Conservation (phyloP, 176 grass and related monocot species). For the Rhynchospora tenuis region DNA sequence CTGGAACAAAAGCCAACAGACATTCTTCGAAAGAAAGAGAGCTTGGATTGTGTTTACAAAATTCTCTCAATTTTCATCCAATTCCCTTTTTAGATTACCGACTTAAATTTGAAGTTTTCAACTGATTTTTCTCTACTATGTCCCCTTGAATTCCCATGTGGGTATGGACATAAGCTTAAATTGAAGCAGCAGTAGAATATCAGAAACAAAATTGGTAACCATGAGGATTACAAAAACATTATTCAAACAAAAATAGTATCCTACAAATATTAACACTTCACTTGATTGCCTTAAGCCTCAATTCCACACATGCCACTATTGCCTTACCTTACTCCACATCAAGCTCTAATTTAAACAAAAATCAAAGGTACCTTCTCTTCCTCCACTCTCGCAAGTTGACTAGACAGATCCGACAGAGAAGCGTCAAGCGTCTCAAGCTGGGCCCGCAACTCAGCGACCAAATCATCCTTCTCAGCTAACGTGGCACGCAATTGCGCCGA, state of each 20-base stretch:
- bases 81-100: background rate
- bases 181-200: background rate
- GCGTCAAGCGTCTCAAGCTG: conserved; percentile 63
- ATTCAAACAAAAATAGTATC: background rate
- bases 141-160: no score
- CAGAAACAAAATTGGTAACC: background rate
- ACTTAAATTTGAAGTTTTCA: no score
- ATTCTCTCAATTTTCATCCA: background rate
- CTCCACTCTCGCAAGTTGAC: conserved; percentile 40
- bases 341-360: background rate
- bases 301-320: background rate
- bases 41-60: background rate
- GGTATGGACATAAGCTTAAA: background rate
- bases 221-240: background rate
- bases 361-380: conserved; percentile 60
- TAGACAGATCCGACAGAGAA: conserved; percentile 43
- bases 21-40: background rate
- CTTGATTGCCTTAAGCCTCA: background rate
- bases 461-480: conserved; percentile 60
- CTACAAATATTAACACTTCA: no score
- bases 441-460: conserved; percentile 63
- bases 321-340: background rate
- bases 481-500: conserved; percentile 27
- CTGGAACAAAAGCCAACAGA: background rate
- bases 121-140: no score